Percentiles rank a stretch among this genome's conserved stretches.
These are phyloP conservation scores for Apiotrichum akiyoshidainum DNA, from an alignment of 1,284 basidiomycete genomes.

Conservation along the genomic window DNA sequence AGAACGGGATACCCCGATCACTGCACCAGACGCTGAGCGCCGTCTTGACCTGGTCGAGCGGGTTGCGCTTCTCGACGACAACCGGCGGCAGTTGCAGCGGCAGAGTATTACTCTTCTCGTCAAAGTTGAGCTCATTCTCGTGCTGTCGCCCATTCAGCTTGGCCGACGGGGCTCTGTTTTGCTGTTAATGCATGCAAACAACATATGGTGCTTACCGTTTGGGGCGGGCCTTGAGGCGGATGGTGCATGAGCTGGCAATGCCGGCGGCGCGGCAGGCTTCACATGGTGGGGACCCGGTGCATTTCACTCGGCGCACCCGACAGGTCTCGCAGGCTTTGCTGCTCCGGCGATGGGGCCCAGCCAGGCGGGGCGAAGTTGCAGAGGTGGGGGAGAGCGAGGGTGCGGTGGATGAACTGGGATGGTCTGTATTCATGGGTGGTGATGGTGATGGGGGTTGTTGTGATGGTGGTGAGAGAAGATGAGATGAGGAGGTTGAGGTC, in stretches of 20 bases:
- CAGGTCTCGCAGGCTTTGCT: conserved; percentile 30
- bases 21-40: conserved; percentile 15
- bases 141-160: conserved; percentile 6
- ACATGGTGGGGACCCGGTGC: conserved; percentile 24
- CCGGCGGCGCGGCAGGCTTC: conserved; percentile 18
- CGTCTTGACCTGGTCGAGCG: conserved; percentile 18
- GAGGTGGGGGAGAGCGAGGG: not conserved
- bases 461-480: too few relatives aligned
- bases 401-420: not conserved
- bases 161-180: conserved; percentile 12
- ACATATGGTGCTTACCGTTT: conserved; percentile 15
- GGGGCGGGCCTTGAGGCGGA: conserved; percentile 25
- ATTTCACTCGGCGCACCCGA: conserved; percentile 19
- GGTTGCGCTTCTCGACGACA: conserved; percentile 10
- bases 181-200: not conserved
- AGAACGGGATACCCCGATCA: conserved; percentile 11
- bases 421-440: too few relatives aligned
- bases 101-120: not conserved
- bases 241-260: conserved; percentile 14
- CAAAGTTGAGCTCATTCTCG: not conserved
- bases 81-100: not conserved
- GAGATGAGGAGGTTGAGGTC: too few relatives aligned
- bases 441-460: too few relatives aligned
- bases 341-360: not conserved
- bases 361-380: not conserved